These are phyloP conservation scores for Fomitopsis betulina DNA, from an alignment of 1,284 basidiomycete species.

Conservation along the genomic window DNA sequence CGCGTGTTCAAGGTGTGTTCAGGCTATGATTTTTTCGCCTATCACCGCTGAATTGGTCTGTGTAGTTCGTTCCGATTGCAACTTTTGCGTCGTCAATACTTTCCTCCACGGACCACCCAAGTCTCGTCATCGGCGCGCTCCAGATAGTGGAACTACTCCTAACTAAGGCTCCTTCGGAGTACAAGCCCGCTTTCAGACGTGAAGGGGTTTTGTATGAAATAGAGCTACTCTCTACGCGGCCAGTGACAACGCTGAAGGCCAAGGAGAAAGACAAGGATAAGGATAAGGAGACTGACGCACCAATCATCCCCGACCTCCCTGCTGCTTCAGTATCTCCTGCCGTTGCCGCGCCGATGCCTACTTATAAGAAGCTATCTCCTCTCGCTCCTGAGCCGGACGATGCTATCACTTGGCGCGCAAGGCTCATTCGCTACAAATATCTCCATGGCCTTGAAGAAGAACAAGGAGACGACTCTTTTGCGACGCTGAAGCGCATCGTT, in stretches of 20 bases:
- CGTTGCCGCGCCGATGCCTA: conserved; percentile 45
- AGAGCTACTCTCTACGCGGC: conserved; percentile 63
- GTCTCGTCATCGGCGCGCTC: conserved; percentile 80
- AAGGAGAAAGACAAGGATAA: conserved; percentile 39
- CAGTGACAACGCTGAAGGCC: conserved; percentile 51
- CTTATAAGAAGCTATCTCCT: conserved; percentile 63
- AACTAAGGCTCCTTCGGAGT: conserved; percentile 76
- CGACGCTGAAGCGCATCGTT: conserved; percentile 62
- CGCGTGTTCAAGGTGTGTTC: conserved; percentile 65
- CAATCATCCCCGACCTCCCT: conserved; percentile 32
- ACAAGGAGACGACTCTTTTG: conserved; percentile 62
- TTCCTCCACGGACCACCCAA: conserved; percentile 85
- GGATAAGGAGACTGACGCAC: conserved; percentile 29
- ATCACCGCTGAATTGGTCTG: conserved; percentile 5
- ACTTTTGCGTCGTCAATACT: conserved; percentile 91
- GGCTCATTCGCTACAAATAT: conserved; percentile 81
- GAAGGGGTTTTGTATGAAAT: conserved; percentile 96
- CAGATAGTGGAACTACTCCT: conserved; percentile 90
- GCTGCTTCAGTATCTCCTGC: conserved; percentile 29
- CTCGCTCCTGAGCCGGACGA: conserved; percentile 79
- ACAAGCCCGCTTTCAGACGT: conserved; percentile 82
- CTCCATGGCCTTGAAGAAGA: conserved; percentile 54
- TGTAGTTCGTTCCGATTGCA: conserved; percentile 84
- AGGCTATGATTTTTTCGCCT: not conserved
- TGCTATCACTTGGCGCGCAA: conserved; percentile 83